Evolutionary conservation across 768 basidiomycete genomes (phyloP).

Genomic region (Naematelia encephala): DNA sequence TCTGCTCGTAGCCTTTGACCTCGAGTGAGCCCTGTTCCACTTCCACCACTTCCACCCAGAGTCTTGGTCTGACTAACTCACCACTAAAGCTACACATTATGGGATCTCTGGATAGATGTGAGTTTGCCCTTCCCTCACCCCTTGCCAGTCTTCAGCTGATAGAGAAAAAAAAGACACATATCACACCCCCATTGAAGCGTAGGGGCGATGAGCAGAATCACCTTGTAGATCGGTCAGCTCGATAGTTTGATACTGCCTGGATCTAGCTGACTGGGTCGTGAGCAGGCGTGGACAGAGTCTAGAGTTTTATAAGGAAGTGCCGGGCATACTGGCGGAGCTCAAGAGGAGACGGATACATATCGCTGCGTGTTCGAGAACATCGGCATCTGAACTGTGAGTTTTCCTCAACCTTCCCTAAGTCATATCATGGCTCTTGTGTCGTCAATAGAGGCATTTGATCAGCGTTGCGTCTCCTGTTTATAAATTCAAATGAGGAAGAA

Average conservation of each 20-base stretch:
- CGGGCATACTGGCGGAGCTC: slow-evolving; percentile 62
- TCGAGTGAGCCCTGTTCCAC: slow-evolving; percentile 62
- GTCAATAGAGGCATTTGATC: too few species aligned
- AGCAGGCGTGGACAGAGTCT: slow-evolving; percentile 60
- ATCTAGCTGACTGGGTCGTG: background rate
- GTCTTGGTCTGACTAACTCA: slow-evolving; percentile 8
- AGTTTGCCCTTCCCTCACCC: too few species aligned
- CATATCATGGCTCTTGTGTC: too few species aligned
- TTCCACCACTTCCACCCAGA: background rate
- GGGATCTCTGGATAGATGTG: slow-evolving; percentile 79
- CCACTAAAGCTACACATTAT: slow-evolving; percentile 67
- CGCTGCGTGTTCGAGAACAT: slow-evolving; percentile 72
- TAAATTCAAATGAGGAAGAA: background rate
- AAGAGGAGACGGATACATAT: slow-evolving; percentile 56
- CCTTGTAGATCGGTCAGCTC: slow-evolving; percentile 46
- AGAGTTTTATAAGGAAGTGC: slow-evolving; percentile 72
- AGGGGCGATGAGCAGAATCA: slow-evolving; percentile 48
- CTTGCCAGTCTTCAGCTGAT: too few species aligned
- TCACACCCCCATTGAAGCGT: slow-evolving; percentile 50
- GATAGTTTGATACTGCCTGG: background rate
- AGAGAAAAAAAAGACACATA: slow-evolving; percentile 35
- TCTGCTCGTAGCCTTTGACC: slow-evolving; percentile 66
- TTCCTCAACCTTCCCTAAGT: too few species aligned
- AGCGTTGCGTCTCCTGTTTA: too few species aligned
- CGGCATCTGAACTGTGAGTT: slow-evolving; percentile 65